phyloP scores from a whole-genome alignment of 116 monocot species.

The Trichopus zeylanicus region DNA sequence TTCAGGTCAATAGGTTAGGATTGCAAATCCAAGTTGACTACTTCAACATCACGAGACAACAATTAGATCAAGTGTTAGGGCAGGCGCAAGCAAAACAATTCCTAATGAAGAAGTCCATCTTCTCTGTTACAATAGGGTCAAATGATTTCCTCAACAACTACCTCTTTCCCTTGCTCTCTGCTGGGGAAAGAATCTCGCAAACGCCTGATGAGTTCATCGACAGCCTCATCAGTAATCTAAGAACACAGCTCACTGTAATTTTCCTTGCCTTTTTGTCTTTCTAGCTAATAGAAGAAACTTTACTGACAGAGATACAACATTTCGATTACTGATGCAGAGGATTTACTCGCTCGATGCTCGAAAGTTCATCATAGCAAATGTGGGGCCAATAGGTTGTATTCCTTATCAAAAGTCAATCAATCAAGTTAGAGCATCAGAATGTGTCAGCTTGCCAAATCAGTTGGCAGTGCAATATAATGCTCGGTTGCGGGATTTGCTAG shows the following conservation, averaged over 20 bases:
- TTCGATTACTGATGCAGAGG: slow-evolving; percentile 22
- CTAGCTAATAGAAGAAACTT: not conserved
- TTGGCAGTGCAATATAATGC: slow-evolving; percentile 44
- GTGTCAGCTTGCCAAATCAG: slow-evolving; percentile 37
- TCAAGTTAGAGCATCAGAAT: slow-evolving; percentile 18
- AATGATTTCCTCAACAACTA: slow-evolving; percentile 81
- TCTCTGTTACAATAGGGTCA: slow-evolving; percentile 56
- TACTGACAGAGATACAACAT: not conserved
- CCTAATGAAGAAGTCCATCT: slow-evolving; percentile 36
- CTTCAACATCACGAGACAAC: slow-evolving; percentile 53
- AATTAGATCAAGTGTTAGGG: slow-evolving; percentile 39
- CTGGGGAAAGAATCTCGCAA: slow-evolving; percentile 19
- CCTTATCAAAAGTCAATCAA: slow-evolving; percentile 69
- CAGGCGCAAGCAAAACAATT: slow-evolving; percentile 28
- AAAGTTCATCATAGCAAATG: slow-evolving; percentile 53
- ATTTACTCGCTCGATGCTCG: slow-evolving; percentile 47
- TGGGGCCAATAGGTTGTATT: slow-evolving; percentile 59
- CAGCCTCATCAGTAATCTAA: slow-evolving; percentile 23
- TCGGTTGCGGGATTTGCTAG: slow-evolving; percentile 30
- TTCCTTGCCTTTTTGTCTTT: not conserved
- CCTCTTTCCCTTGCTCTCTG: slow-evolving; percentile 40
- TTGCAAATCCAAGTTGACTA: slow-evolving; percentile 61
- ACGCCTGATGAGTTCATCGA: slow-evolving; percentile 44
- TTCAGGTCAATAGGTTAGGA: slow-evolving; percentile 50
- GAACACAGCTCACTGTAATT: slow-evolving; percentile 40